Base-by-base conservation (phyloP, 2,329 filamentous ascomycete species). In the Plectosphaerella sp. region DNA sequence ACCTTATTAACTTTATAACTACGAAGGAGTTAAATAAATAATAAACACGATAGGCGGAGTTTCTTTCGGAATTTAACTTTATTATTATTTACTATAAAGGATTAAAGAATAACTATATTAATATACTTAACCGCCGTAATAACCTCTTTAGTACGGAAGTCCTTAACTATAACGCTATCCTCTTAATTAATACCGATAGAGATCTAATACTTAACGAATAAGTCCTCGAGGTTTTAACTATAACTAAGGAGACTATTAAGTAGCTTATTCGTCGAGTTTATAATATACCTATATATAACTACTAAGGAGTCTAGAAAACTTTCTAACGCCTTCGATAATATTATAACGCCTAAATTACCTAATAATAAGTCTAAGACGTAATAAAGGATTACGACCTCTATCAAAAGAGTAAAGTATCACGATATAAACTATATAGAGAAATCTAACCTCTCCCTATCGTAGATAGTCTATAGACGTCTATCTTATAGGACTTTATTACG, bases 381-480 rank as follows among this genome's bases (percentile, higher is more conserved):
- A 47, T 47, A 35, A 47, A 9, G 28, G 33, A 35, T 11, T 33
- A 33, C 10, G 33, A 16, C 16, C 36, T n/a, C 42, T 22, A n/a
- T 53, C 35, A 33, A 24, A 48, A 43, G 20, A 9, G 14, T 8
- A 20, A 46, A 41, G 18, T 45, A 41, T 22, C 45, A 46, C 18
- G 47, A 35, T 42, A 49, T 36, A 43, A 48, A 49, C 37, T 45
- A 47, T 52, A 50, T 51, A 54, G 20, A 48, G 18, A 45, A 42
- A 48, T 20, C 46, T 51, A 47, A 11, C 10, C 41, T 51, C 36
- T 51, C 52, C 45, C 33, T 47, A 15, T 42, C 42, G 49, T 50
- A 47, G 46, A 49, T 20, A 45, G 36, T 46, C 39, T 53, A 45
- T 46, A 45, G 14, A 54, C 45, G 36, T 47, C 53, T 24, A 52